Percentiles rank a stretch among this genome's conserved stretches.
Evolutionary conservation across 139 green algal species (phyloP).

Genomic region (Micractinium conductrix): DNA sequence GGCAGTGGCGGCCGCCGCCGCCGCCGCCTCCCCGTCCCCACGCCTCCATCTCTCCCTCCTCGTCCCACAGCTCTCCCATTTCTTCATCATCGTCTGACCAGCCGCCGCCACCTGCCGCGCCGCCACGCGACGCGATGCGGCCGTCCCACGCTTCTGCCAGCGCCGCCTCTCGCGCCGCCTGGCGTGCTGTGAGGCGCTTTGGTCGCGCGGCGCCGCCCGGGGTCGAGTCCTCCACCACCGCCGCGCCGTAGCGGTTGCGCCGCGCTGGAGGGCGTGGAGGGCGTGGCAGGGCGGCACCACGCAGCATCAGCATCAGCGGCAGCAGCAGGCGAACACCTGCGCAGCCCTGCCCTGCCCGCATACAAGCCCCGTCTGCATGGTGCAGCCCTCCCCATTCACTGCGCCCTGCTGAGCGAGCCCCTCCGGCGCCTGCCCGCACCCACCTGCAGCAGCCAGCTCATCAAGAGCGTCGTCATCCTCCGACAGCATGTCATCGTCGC

Average conservation of each 20-base stretch:
- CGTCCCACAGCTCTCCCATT: neutral
- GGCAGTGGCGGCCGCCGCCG: conserved; percentile 2
- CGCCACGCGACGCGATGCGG: neutral
- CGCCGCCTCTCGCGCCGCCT: neutral
- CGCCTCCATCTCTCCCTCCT: neutral
- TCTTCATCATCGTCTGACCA: neutral
- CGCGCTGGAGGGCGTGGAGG: neutral
- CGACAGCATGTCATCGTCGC: conserved; percentile 22
- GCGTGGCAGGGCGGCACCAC: neutral
- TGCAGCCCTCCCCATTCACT: too few relatives aligned
- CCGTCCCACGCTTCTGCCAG: conserved; percentile 16
- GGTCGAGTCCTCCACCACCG: neutral
- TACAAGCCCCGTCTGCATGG: too few relatives aligned
- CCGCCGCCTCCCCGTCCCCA: conserved; percentile 1
- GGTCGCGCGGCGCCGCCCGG: neutral
- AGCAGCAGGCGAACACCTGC: neutral
- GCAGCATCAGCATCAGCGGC: neutral
- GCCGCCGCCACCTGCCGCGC: neutral
- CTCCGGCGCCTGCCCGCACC: neutral
- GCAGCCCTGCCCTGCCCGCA: neutral
- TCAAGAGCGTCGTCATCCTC: conserved; percentile 11
- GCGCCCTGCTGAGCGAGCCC: too few relatives aligned
- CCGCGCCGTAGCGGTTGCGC: neutral
- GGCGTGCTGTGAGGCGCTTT: conserved; percentile 9
- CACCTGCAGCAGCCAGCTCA: conserved; percentile 27